These are phyloP conservation scores for Eimeria zaria DNA, from an alignment of 169 alveolate genomes.

Conservation along the genomic window DNA sequence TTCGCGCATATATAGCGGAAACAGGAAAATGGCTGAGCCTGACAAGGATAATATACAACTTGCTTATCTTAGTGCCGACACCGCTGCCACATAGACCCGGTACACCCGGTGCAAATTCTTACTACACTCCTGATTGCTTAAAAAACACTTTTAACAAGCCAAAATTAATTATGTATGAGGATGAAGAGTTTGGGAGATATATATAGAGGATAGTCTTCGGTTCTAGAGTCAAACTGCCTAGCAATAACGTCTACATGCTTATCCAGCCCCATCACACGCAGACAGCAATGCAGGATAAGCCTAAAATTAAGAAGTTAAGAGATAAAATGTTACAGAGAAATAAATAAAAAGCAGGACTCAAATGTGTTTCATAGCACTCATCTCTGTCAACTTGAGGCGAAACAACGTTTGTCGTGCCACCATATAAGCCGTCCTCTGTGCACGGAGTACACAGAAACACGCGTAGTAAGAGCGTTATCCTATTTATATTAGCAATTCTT, in stretches of 20 bases:
- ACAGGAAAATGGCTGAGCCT: background rate
- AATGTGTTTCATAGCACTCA: too few species aligned
- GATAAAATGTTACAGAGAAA: too few species aligned
- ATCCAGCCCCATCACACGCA: background rate
- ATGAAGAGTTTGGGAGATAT: background rate
- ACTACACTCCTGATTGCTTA: background rate
- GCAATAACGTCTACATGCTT: background rate
- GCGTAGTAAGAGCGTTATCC: too few species aligned
- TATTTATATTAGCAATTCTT: too few species aligned
- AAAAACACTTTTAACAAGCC: background rate
- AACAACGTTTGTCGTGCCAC: too few species aligned
- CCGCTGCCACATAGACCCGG: background rate
- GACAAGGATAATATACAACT: background rate
- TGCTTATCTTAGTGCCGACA: background rate
- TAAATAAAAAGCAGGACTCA: too few species aligned
- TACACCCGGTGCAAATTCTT: background rate
- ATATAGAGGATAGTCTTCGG: background rate
- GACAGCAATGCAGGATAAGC: too few species aligned
- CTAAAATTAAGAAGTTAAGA: too few species aligned
- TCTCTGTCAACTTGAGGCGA: too few species aligned
- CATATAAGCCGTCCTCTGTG: too few species aligned
- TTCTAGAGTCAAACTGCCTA: too few species aligned
- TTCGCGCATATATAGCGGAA: background rate
- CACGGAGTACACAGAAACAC: too few species aligned
- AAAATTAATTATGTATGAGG: background rate